phyloP scores from a whole-genome alignment of 768 basidiomycete genomes.

The Podaxis carcinomalis region DNA sequence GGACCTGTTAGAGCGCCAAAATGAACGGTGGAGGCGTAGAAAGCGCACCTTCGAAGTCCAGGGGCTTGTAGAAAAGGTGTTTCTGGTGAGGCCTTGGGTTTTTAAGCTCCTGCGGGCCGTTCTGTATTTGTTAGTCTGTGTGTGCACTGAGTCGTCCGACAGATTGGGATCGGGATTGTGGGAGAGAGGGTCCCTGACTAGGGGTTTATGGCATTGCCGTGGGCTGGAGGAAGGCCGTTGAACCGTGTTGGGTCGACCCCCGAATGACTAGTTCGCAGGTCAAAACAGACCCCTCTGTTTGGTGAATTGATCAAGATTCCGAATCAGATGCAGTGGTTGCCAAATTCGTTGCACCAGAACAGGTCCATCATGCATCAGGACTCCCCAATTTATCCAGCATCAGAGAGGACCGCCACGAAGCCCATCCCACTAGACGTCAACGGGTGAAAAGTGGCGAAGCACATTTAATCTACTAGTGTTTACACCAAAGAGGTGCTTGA shows the following conservation, averaged over 20 bases:
- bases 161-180: constrained; percentile 10
- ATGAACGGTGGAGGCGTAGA: neutral
- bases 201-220: constrained; percentile 10
- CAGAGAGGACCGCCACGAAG: neutral
- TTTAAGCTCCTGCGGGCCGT: constrained; percentile 10
- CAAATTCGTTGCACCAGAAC: constrained; percentile 4
- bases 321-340: neutral
- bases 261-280: neutral
- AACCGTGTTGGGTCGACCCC: constrained; percentile 9
- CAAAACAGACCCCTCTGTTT: neutral
- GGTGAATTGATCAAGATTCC: constrained; percentile 5
- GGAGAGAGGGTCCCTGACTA: constrained; percentile 2
- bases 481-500: neutral
- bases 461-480: neutral
- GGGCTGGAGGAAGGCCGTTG: neutral
- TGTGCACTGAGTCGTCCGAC: neutral
- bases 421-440: neutral
- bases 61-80: constrained; percentile 10
- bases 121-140: constrained; percentile 9
- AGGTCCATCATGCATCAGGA: neutral
- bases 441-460: neutral
- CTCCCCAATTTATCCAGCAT: neutral
- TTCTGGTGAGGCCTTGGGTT: constrained; percentile 5
- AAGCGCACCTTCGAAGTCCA: neutral
- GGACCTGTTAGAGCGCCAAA: neutral